Percentiles rank a stretch among this genome's conserved stretches.
Conservation (phyloP, 768 basidiomycete genomes). For the Russula ochroleuca region DNA sequence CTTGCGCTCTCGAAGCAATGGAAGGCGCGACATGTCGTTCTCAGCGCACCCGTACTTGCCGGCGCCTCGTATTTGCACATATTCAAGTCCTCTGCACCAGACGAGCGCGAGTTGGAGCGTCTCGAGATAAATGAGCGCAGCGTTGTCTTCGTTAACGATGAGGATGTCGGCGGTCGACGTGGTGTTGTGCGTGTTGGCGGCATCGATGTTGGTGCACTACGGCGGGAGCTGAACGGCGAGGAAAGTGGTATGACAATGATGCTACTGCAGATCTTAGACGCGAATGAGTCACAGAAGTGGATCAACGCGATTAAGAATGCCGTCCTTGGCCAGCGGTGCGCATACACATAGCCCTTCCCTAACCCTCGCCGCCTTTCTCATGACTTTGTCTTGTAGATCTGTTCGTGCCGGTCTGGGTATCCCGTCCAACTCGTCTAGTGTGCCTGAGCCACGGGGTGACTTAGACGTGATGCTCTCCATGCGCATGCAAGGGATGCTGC, state of each 20-base stretch:
- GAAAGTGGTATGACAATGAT: slow-evolving; percentile 58
- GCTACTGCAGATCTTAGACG: slow-evolving; percentile 63
- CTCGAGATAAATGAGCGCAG: slow-evolving; percentile 73
- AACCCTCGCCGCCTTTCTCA: slow-evolving; percentile 2
- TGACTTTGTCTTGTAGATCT: slow-evolving; percentile 42
- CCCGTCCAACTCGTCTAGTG: slow-evolving; percentile 40
- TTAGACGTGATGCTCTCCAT: slow-evolving; percentile 83
- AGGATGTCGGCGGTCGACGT: slow-evolving; percentile 42
- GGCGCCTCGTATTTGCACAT: slow-evolving; percentile 60
- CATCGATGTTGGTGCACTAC: slow-evolving; percentile 49
- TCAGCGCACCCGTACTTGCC: slow-evolving; percentile 40
- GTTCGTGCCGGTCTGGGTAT: slow-evolving; percentile 62
- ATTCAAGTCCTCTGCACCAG: slow-evolving; percentile 56
- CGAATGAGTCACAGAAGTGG: slow-evolving; percentile 66
- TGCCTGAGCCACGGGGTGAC: slow-evolving; percentile 67
- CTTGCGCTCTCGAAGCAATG: slow-evolving; percentile 71
- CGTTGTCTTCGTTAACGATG: slow-evolving; percentile 68
- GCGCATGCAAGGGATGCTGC: slow-evolving; percentile 59
- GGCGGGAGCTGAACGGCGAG: slow-evolving; percentile 35
- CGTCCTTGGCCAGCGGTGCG: slow-evolving; percentile 66
- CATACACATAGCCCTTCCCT: background rate
- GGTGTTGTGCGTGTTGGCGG: slow-evolving; percentile 68
- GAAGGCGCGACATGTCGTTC: slow-evolving; percentile 60
- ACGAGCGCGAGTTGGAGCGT: slow-evolving; percentile 69
- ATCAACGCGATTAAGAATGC: slow-evolving; percentile 68